Evolutionary conservation across 2,329 filamentous ascomycete genomes (phyloP).

Genomic region (Fonsecaea pedrosoi): DNA sequence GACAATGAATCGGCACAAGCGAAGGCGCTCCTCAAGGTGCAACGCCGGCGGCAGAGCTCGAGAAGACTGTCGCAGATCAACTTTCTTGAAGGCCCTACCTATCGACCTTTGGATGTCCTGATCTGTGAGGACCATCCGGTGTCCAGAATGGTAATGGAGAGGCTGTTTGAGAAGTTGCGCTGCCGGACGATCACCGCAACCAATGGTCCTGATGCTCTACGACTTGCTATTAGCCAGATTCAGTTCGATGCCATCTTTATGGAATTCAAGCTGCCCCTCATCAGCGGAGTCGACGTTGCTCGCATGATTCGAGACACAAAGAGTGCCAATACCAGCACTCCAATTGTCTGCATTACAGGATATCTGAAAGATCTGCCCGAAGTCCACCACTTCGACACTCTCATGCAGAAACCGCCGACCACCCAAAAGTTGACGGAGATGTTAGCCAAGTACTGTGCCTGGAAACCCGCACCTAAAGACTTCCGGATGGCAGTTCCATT

Average conservation of each 20-base stretch:
- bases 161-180: slow-evolving; percentile 89
- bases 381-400: slow-evolving; percentile 91
- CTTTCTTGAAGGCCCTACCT: slow-evolving; percentile 80
- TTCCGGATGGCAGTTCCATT: slow-evolving; percentile 60
- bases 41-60: slow-evolving; percentile 94
- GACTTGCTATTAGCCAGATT: slow-evolving; percentile 94
- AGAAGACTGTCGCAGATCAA: slow-evolving; percentile 90
- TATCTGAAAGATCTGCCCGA: slow-evolving; percentile 97
- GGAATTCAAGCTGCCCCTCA: slow-evolving; percentile 92
- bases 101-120: slow-evolving; percentile 88
- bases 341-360: slow-evolving; percentile 94
- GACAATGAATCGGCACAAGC: slow-evolving; percentile 95
- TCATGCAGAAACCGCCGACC: slow-evolving; percentile 97
- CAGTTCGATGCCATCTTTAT: slow-evolving; percentile 99
- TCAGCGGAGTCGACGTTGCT: slow-evolving; percentile 93
- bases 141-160: slow-evolving; percentile 98
- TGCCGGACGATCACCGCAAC: slow-evolving; percentile 92
- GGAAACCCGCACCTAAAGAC: slow-evolving; percentile 78
- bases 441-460: slow-evolving; percentile 85
- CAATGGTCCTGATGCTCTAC: slow-evolving; percentile 88
- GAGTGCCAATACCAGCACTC: slow-evolving; percentile 91
- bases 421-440: slow-evolving; percentile 89
- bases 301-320: slow-evolving; percentile 98
- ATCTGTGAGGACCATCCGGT: slow-evolving; percentile 99
- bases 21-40: slow-evolving; percentile 87